Conservation (phyloP, 2,329 filamentous ascomycete genomes). For the Hypoxylon sp. region DNA sequence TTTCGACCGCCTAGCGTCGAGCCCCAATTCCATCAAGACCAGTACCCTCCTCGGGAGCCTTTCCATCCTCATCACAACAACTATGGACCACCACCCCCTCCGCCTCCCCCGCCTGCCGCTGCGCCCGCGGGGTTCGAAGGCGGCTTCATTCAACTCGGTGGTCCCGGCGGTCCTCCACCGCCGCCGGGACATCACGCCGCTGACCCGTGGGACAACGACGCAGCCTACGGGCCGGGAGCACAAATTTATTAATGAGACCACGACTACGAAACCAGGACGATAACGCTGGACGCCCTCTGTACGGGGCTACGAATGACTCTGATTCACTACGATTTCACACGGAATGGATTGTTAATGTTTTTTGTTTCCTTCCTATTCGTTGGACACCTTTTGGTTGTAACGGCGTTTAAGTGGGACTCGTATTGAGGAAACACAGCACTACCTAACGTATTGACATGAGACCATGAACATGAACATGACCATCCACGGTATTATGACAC, state of each 20-base stretch:
- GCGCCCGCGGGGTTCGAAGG: slow-evolving; percentile 47
- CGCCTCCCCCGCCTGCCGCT: slow-evolving; percentile 34
- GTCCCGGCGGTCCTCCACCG: slow-evolving; percentile 33
- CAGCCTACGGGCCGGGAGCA: slow-evolving; percentile 22
- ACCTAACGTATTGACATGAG: not conserved
- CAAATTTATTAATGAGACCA: slow-evolving; percentile 34
- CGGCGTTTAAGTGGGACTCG: slow-evolving; percentile 33
- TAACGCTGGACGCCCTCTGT: slow-evolving; percentile 4
- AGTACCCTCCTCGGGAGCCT: slow-evolving; percentile 14
- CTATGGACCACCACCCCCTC: slow-evolving; percentile 38
- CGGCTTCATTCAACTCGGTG: slow-evolving; percentile 51
- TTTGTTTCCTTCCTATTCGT: slow-evolving; percentile 13
- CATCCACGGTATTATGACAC: not conserved
- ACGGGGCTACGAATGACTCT: slow-evolving; percentile 23
- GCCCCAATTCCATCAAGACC: slow-evolving; percentile 33
- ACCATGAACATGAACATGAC: slow-evolving; percentile 7
- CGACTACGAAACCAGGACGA: slow-evolving; percentile 8
- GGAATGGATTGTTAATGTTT: slow-evolving; percentile 11
- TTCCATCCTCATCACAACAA: slow-evolving; percentile 24
- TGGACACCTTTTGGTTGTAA: slow-evolving; percentile 10
- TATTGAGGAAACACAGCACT: slow-evolving; percentile 16
- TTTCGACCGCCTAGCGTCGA: slow-evolving; percentile 17
- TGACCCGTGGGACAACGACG: slow-evolving; percentile 38
- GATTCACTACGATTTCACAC: slow-evolving; percentile 20
- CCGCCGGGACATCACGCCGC: slow-evolving; percentile 31